phyloP scores from a whole-genome alignment of 306 rosid species.

The Vicia faba region DNA sequence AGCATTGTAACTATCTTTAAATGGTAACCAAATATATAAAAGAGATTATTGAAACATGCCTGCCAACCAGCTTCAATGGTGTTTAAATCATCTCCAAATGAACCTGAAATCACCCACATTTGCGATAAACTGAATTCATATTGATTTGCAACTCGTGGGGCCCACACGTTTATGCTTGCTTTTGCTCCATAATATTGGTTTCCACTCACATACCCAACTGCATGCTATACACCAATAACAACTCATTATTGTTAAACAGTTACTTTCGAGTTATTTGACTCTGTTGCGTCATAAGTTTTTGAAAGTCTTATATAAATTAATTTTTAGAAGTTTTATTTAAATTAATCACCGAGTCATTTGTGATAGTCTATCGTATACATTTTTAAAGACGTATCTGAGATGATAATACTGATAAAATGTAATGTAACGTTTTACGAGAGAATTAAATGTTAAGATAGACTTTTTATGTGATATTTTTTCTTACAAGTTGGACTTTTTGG shows the following conservation, averaged over 20 bases:
- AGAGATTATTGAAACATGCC: slow-evolving; percentile 44
- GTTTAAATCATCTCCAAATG: slow-evolving; percentile 93
- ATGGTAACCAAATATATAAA: slow-evolving; percentile 37
- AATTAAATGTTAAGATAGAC: too few species aligned
- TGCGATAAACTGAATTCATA: slow-evolving; percentile 97
- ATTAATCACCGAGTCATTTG: too few species aligned
- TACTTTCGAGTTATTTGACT: neutral
- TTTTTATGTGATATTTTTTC: slow-evolving; percentile 11
- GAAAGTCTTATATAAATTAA: too few species aligned
- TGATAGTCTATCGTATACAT: too few species aligned
- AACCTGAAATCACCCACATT: slow-evolving; percentile 98
- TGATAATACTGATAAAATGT: too few species aligned
- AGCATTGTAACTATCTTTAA: slow-evolving; percentile 40
- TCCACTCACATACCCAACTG: slow-evolving; percentile 96
- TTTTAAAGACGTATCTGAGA: too few species aligned
- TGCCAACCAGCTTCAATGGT: slow-evolving; percentile 99
- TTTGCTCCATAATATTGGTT: slow-evolving; percentile 90
- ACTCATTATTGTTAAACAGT: neutral
- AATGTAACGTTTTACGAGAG: too few species aligned
- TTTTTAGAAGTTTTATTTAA: too few species aligned
- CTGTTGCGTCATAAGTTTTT: too few species aligned
- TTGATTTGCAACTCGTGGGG: slow-evolving; percentile 77
- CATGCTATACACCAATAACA: slow-evolving; percentile 63
- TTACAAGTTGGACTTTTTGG: slow-evolving; percentile 8
- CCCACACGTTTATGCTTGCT: slow-evolving; percentile 97